phyloP scores from a whole-genome alignment of 2,329 filamentous ascomycete genomes.

The Paraconiothyrium brasiliense region DNA sequence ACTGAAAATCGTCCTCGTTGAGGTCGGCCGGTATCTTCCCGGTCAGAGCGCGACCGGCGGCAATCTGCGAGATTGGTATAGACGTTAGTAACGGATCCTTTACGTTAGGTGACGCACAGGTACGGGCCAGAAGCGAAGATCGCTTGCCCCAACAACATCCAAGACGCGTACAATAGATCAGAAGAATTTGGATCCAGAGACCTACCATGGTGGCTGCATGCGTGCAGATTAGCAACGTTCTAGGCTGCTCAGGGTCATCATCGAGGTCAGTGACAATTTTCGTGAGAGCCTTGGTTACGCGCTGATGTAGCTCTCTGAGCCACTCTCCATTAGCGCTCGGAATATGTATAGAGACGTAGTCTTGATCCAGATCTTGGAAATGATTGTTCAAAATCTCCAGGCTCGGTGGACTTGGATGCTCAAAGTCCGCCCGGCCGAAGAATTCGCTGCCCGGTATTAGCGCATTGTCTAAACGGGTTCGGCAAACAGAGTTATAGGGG shows the following conservation, averaged over 20 bases:
- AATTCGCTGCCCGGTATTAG: constrained; percentile 71
- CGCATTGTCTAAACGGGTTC: neutral
- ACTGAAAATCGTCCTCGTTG: constrained; percentile 80
- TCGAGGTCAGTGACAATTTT: constrained; percentile 79
- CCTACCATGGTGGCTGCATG: constrained; percentile 80
- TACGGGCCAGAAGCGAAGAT: neutral
- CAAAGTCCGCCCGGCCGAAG: constrained; percentile 87
- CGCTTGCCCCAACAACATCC: neutral
- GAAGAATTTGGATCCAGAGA: neutral
- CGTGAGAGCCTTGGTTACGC: constrained; percentile 75
- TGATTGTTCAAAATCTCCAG: constrained; percentile 73
- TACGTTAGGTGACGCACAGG: neutral
- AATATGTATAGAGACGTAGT: constrained; percentile 70
- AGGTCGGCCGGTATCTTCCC: constrained; percentile 76
- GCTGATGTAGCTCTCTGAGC: constrained; percentile 80
- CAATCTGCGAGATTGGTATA: constrained; percentile 61
- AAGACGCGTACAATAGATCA: neutral
- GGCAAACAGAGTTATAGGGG: constrained; percentile 30
- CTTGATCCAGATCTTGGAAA: constrained; percentile 64
- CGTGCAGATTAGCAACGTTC: constrained; percentile 80
- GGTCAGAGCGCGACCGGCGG: constrained; percentile 82
- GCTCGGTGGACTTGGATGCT: constrained; percentile 81
- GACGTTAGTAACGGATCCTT: neutral
- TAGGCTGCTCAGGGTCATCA: constrained; percentile 67
- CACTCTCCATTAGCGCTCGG: constrained; percentile 82